These are phyloP conservation scores for Eragrostis curvula DNA, from an alignment of 176 grass and related monocot species.

Conservation along the genomic window DNA sequence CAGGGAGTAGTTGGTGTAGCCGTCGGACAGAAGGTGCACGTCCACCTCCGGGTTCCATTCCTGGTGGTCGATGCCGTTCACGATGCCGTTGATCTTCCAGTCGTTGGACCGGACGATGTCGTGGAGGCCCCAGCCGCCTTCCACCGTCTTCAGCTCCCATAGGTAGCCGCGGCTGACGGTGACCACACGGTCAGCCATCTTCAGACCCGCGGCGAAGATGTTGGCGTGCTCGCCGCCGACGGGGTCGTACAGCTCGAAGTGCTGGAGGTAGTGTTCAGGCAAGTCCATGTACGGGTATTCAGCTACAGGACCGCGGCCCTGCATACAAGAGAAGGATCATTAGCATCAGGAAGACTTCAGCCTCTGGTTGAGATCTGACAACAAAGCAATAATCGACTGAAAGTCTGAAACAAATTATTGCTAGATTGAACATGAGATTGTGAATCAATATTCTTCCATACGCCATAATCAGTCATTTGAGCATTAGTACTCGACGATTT, in stretches of 20 bases:
- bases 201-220: conserved; percentile 82
- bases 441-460: background rate
- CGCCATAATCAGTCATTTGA: background rate
- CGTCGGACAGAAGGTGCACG: conserved; percentile 67
- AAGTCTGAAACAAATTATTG: background rate
- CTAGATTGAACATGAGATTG: background rate
- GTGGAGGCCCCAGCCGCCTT: conserved; percentile 90
- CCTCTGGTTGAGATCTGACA: background rate
- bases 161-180: conserved; percentile 82
- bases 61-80: conserved; percentile 83
- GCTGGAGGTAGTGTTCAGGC: conserved; percentile 73
- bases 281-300: conserved; percentile 70
- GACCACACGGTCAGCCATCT: conserved; percentile 77
- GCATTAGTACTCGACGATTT: background rate
- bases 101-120: conserved; percentile 71
- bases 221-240: conserved; percentile 88
- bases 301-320: conserved; percentile 83
- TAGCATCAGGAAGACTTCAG: background rate
- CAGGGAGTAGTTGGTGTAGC: conserved; percentile 77
- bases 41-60: conserved; percentile 89
- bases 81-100: conserved; percentile 86
- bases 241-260: conserved; percentile 78
- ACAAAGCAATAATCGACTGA: background rate
- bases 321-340: background rate
- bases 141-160: conserved; percentile 90